phyloP scores from a whole-genome alignment of 805 yeast genomes.

The Nakazawaea anatomiae region DNA sequence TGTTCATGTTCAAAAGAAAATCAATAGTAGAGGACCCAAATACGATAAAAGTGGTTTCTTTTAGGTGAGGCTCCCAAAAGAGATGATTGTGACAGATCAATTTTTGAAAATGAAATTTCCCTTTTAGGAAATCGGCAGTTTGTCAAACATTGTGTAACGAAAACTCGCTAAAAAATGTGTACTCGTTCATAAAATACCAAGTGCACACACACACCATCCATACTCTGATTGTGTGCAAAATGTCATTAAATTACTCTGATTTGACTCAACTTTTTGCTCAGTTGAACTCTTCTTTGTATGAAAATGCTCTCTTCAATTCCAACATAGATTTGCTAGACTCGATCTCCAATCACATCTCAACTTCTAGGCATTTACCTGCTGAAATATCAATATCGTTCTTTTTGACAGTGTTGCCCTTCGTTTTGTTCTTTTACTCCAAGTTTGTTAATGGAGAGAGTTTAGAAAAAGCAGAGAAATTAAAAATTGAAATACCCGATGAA shows the following conservation, averaged over 20 bases:
- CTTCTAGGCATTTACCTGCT: conserved; percentile 9
- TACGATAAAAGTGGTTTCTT: too few relatives aligned
- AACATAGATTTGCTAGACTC: conserved; percentile 10
- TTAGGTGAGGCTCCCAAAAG: too few relatives aligned
- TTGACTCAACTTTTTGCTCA: conserved; percentile 1
- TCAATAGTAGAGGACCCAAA: too few relatives aligned
- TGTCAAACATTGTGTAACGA: not conserved
- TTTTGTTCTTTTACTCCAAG: conserved; percentile 12
- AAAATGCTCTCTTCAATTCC: not conserved
- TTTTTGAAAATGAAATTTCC: not conserved
- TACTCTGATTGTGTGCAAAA: not conserved
- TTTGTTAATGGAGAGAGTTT: conserved; percentile 8
- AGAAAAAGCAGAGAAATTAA: conserved; percentile 37
- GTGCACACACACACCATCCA: too few relatives aligned
- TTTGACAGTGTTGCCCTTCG: conserved; percentile 15
- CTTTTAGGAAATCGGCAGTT: not conserved
- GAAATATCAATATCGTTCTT: conserved; percentile 18
- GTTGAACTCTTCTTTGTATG: conserved; percentile 4
- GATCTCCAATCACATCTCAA: conserved; percentile 7
- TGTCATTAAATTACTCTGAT: conserved; percentile 7
- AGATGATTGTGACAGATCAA: too few relatives aligned
- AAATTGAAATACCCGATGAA: conserved; percentile 61
- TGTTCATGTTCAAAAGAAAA: not conserved
- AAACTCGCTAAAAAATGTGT: not conserved
- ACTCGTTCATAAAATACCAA: not conserved